These are phyloP conservation scores for Eutrema heterophyllum DNA, from an alignment of 345 rosid genomes.

Conservation along the genomic window DNA sequence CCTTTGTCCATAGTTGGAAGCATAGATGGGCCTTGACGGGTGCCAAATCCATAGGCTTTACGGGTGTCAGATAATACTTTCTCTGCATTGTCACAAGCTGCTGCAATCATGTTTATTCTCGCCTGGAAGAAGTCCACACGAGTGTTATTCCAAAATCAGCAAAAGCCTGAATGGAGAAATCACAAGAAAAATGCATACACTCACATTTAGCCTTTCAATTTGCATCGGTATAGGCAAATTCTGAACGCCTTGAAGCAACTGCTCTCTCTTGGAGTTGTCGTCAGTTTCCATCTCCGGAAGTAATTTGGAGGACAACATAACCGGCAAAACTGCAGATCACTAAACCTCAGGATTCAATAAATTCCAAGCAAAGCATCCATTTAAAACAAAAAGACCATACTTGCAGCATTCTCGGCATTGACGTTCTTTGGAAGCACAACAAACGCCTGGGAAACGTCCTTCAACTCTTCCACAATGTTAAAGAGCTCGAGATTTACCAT, in stretches of 20 bases:
- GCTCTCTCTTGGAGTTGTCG: slow-evolving; percentile 78
- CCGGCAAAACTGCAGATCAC: slow-evolving; percentile 69
- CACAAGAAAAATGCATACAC: not conserved
- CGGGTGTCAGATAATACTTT: slow-evolving; percentile 80
- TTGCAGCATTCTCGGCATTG: slow-evolving; percentile 70
- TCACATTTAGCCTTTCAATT: slow-evolving; percentile 75
- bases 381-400: slow-evolving; percentile 36
- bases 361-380: not conserved
- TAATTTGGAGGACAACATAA: slow-evolving; percentile 90
- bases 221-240: slow-evolving; percentile 63
- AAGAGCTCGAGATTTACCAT: slow-evolving; percentile 95
- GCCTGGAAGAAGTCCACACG: slow-evolving; percentile 36
- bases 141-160: not conserved
- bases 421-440: slow-evolving; percentile 89
- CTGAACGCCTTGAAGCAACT: slow-evolving; percentile 84
- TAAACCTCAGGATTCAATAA: not conserved
- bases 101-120: slow-evolving; percentile 81
- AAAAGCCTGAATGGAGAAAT: not conserved
- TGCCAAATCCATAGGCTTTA: slow-evolving; percentile 76
- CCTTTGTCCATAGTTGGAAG: slow-evolving; percentile 80
- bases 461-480: slow-evolving; percentile 80
- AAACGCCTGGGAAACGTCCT: slow-evolving; percentile 78
- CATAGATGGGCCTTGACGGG: slow-evolving; percentile 77
- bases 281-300: slow-evolving; percentile 93
- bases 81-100: slow-evolving; percentile 94